Conservation (phyloP, 257 asterid genomes). For the Solanum chilense region DNA sequence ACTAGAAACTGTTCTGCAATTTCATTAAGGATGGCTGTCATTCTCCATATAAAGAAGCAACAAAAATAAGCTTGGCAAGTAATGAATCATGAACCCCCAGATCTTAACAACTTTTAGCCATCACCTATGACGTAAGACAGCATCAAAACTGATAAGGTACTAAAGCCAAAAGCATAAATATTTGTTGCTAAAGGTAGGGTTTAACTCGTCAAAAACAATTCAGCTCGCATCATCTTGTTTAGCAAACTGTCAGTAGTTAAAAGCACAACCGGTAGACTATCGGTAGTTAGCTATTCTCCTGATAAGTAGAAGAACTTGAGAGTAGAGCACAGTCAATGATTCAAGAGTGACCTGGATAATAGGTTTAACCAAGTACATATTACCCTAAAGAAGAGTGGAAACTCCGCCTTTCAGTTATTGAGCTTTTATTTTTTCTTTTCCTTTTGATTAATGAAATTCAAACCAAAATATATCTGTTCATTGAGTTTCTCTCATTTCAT, state of each 20-base stretch:
- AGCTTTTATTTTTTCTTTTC: neutral
- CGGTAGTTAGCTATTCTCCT: neutral
- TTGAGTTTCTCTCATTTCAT: neutral
- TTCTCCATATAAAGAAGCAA: constrained; percentile 1
- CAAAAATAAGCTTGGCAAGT: neutral
- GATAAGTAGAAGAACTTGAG: neutral
- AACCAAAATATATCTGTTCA: neutral
- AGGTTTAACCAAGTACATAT: neutral
- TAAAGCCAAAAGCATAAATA: neutral
- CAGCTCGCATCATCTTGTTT: neutral
- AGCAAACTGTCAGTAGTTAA: neutral
- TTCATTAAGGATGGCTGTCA: constrained; percentile 18
- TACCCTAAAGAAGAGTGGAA: neutral
- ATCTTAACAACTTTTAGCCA: neutral
- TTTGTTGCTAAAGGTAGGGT: neutral
- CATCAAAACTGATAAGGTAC: neutral
- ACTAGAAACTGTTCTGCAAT: constrained; percentile 97
- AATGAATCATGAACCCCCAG: neutral
- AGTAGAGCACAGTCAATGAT: neutral
- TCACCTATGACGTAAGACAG: neutral
- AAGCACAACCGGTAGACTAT: neutral
- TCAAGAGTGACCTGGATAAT: neutral
- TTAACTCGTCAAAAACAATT: neutral
- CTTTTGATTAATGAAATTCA: neutral
- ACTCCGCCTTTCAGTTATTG: neutral